A percentile compares a stretch with the other conserved stretches of the same genome.
Evolutionary conservation across 805 yeast genomes (phyloP).

Genomic region (Starmerella sp.): DNA sequence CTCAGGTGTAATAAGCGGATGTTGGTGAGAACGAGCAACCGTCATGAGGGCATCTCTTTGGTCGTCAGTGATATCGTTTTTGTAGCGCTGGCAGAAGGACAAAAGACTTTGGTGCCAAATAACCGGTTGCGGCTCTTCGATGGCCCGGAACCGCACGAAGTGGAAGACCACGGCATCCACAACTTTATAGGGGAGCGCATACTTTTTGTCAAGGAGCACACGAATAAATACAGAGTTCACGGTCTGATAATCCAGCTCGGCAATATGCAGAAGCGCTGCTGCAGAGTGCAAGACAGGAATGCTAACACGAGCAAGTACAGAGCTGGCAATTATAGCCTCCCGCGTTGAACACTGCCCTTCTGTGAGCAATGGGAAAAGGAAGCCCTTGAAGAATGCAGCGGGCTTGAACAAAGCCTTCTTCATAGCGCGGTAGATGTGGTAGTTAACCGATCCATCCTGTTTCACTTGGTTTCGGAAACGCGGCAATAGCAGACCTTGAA

Average conservation of each 20-base stretch:
- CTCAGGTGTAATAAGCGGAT: constrained; percentile 82
- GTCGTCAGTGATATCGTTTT: constrained; percentile 96
- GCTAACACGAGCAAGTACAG: constrained; percentile 77
- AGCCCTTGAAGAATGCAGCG: constrained; percentile 94
- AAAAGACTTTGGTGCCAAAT: constrained; percentile 97
- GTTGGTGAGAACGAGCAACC: constrained; percentile 81
- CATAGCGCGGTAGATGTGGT: constrained; percentile 83
- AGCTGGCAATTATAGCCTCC: constrained; percentile 92
- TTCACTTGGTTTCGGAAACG: constrained; percentile 34
- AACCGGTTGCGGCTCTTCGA: constrained; percentile 59
- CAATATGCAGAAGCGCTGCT: constrained; percentile 78
- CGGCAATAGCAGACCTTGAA: constrained; percentile 37
- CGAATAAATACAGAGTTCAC: constrained; percentile 84
- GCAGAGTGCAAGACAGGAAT: constrained; percentile 93
- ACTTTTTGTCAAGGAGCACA: constrained; percentile 82
- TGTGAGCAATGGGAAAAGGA: constrained; percentile 80
- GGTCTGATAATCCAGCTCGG: constrained; percentile 74
- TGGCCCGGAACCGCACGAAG: constrained; percentile 72
- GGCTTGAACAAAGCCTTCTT: constrained; percentile 94
- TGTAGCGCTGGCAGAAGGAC: constrained; percentile 89
- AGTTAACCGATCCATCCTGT: constrained; percentile 51
- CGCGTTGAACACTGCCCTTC: constrained; percentile 70
- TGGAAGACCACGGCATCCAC: constrained; percentile 89
- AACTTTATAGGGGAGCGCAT: constrained; percentile 94
- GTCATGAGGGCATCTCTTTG: constrained; percentile 91